A percentile compares a stretch with the other conserved stretches of the same genome.
These are phyloP conservation scores for Neofusicoccum kwambonambiense DNA, from an alignment of 2,329 filamentous ascomycete genomes.

Conservation along the genomic window DNA sequence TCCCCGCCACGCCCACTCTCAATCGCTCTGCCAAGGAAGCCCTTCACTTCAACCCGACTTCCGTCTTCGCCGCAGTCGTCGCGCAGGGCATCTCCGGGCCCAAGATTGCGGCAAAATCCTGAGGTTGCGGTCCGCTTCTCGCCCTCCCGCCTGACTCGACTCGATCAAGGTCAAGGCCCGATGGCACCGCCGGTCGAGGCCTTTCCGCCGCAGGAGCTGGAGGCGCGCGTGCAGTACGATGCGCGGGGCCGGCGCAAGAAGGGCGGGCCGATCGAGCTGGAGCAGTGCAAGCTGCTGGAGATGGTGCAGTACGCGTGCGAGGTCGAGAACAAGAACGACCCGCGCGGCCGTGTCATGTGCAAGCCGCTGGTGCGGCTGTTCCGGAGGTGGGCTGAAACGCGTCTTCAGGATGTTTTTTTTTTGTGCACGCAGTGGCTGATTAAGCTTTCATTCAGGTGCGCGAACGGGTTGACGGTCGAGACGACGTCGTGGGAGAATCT, in stretches of 20 bases:
- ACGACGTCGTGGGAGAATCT: slow-evolving; percentile 60
- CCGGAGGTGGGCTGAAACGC: slow-evolving; percentile 49
- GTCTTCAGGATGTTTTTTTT: not conserved
- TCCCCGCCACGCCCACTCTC: not conserved
- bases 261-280: slow-evolving; percentile 50
- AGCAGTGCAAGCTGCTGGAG: slow-evolving; percentile 57
- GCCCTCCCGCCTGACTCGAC: not conserved
- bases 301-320: slow-evolving; percentile 64
- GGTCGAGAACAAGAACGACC: slow-evolving; percentile 42
- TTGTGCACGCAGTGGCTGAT: not conserved
- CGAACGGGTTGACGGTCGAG: slow-evolving; percentile 58
- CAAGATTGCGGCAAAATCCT: not conserved
- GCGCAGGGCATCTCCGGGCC: not conserved
- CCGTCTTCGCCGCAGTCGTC: not conserved
- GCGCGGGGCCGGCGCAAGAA: slow-evolving; percentile 54
- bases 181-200: slow-evolving; percentile 59
- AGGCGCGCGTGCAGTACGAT: slow-evolving; percentile 51
- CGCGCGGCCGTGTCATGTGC: slow-evolving; percentile 49
- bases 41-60: slow-evolving; percentile 11
- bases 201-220: slow-evolving; percentile 54
- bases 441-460: slow-evolving; percentile 40
- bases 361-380: slow-evolving; percentile 59
- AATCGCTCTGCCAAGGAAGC: not conserved
- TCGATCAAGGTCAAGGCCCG: not conserved
- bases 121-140: too few species aligned